Percentiles rank a stretch among this genome's conserved stretches.
These are phyloP conservation scores for Xylariomycetidae sp. DNA, from an alignment of 2,329 filamentous ascomycete genomes.

Conservation along the genomic window DNA sequence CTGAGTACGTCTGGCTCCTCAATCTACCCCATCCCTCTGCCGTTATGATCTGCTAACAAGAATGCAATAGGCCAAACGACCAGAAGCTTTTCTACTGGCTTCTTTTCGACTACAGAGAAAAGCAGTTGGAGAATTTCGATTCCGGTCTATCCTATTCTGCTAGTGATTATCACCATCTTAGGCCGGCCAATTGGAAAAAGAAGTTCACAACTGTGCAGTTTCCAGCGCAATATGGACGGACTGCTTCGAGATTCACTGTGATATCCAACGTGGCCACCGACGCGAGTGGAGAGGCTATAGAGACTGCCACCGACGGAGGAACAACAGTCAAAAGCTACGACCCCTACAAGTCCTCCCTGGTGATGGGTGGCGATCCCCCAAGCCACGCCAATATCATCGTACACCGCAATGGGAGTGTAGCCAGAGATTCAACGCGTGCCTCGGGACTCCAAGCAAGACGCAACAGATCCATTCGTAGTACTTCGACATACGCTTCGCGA, in stretches of 20 bases:
- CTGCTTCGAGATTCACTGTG: constrained; percentile 59
- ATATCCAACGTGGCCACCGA: constrained; percentile 53
- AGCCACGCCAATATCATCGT: constrained; percentile 66
- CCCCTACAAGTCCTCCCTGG: constrained; percentile 69
- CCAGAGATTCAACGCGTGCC: constrained; percentile 18
- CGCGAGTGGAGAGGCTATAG: constrained; percentile 38
- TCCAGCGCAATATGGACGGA: constrained; percentile 41
- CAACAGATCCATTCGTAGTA: constrained; percentile 29
- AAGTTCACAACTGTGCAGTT: constrained; percentile 60
- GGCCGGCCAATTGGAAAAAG: constrained; percentile 52
- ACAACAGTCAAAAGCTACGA: constrained; percentile 68
- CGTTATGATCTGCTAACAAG: constrained; percentile 18
- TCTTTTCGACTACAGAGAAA: constrained; percentile 74
- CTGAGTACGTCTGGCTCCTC: constrained; percentile 47
- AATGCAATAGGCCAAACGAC: constrained; percentile 66
- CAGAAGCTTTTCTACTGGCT: constrained; percentile 92
- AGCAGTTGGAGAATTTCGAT: constrained; percentile 83
- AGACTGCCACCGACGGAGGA: constrained; percentile 29
- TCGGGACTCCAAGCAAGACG: constrained; percentile 26
- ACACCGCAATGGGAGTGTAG: constrained; percentile 47
- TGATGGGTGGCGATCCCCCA: constrained; percentile 42
- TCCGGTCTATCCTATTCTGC: constrained; percentile 76
- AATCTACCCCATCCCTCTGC: background rate
- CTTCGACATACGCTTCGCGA: constrained; percentile 27
- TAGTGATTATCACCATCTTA: constrained; percentile 85